Conservation (phyloP, 192 early-diverging fungal species). For the Borealophlyctis nickersoniae region DNA sequence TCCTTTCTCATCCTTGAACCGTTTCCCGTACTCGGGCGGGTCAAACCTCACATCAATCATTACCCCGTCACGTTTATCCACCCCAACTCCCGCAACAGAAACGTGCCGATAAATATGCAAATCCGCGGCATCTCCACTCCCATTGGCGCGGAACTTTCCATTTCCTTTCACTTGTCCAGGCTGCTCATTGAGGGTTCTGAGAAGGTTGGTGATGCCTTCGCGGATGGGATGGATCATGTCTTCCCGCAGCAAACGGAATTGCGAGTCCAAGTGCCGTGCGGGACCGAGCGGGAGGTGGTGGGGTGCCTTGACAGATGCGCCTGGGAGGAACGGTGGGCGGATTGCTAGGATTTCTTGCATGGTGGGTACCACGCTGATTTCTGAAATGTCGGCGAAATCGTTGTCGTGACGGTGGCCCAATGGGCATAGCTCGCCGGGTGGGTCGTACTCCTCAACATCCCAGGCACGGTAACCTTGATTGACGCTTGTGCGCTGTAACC, state of each 20-base stretch:
- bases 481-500: not conserved
- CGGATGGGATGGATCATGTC: slow-evolving; percentile 50
- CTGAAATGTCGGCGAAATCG: slow-evolving; percentile 38
- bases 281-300: slow-evolving; percentile 40
- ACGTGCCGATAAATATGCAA: slow-evolving; percentile 15
- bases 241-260: slow-evolving; percentile 60
- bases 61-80: slow-evolving; percentile 2
- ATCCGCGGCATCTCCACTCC: slow-evolving; percentile 7
- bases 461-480: not conserved
- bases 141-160: slow-evolving; percentile 12
- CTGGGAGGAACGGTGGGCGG: slow-evolving; percentile 47
- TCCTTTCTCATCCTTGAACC: not conserved
- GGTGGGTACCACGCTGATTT: slow-evolving; percentile 55
- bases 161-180: not conserved
- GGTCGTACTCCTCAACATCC: not conserved
- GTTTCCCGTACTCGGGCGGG: not conserved
- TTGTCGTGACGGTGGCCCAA: slow-evolving; percentile 52
- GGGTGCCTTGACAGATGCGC: slow-evolving; percentile 31
- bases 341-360: slow-evolving; percentile 41
- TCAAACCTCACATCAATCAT: slow-evolving; percentile 1
- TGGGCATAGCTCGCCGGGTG: slow-evolving; percentile 30
- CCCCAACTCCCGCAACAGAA: not conserved
- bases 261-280: slow-evolving; percentile 49
- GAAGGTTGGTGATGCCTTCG: slow-evolving; percentile 40
- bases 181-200: slow-evolving; percentile 16